Base-by-base conservation (phyloP, 768 basidiomycete species). In the Phaffia australis region DNA sequence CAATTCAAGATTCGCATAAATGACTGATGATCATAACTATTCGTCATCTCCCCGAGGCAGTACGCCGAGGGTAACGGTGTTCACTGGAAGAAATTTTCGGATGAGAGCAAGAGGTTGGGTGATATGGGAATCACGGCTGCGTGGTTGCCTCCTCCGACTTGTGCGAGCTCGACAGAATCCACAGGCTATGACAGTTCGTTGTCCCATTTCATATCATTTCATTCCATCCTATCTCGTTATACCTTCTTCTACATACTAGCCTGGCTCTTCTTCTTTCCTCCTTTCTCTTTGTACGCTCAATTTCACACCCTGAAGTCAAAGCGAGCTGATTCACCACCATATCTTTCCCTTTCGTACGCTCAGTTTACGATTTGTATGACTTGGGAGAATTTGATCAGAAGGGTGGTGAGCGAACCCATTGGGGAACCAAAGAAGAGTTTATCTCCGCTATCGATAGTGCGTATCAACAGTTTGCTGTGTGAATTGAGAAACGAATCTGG, bases 371-470 rank as follows among this genome's bases (percentile, higher is more conserved):
- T 51, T 23, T 62, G 2, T 69, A 54, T 30, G 70, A 71, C 32
- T 46, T 60, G 23, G 60, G 71, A 9, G 69, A 71, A 50, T 71
- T 70, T 56, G 70, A 72, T 42, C 69, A 71, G 67, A 71, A 71
- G 60, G 70, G 70, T 11, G 56, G 62, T 18, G 48, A 23, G 23
- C 42, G 75, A 19, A 94, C 92, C 1, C 81, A 89, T 66, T 97
- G 91, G 90, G 92, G 92, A 27, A 85, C 87, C 16, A 87, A 84
- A 70, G 83, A 88, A 32, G 87, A 94, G 68, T 81, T 92, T 30
- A 72, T 90, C 1, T 72, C 78, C 15, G 88, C 88, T 27, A 86
- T 87, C 72, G 78, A 80, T 66, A 76, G 78, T n/a, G 15, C 5
- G 15, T 18, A 58, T 35, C 35, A 42, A 42, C 11, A 42, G 35